Evolutionary conservation across 371 early-diverging fungal species (phyloP).

Genomic region (Lichtheimia ornata): DNA sequence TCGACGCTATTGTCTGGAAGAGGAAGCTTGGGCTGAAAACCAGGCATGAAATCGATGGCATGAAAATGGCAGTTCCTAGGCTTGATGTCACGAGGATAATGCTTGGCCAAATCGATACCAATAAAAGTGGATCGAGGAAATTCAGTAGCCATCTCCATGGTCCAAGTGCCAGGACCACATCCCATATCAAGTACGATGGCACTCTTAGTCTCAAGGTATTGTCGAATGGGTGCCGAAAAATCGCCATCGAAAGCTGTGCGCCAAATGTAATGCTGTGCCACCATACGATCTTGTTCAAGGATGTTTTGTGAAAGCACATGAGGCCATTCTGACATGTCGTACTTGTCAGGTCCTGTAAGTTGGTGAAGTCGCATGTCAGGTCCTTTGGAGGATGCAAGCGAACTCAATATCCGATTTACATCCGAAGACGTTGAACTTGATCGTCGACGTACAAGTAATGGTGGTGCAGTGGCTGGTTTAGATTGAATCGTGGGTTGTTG

Average conservation of each 20-base stretch:
- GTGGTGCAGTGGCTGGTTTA: constrained; percentile 3
- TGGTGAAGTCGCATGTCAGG: background rate
- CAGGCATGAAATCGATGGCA: constrained; percentile 24
- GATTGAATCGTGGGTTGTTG: background rate
- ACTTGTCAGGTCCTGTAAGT: constrained; percentile 9
- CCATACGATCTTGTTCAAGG: constrained; percentile 47
- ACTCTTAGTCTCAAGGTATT: constrained; percentile 32
- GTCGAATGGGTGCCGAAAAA: constrained; percentile 33
- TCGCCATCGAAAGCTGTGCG: constrained; percentile 48
- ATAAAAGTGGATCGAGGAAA: constrained; percentile 45
- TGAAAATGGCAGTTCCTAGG: constrained; percentile 50
- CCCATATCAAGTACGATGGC: constrained; percentile 46
- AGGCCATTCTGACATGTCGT: constrained; percentile 26
- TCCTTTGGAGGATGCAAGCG: background rate
- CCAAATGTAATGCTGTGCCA: constrained; percentile 49
- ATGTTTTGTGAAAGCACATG: constrained; percentile 33
- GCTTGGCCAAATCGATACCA: constrained; percentile 33
- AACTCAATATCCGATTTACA: background rate
- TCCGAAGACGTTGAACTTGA: background rate
- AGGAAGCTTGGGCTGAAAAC: constrained; percentile 18
- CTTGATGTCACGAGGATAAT: constrained; percentile 43
- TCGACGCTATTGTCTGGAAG: constrained; percentile 53
- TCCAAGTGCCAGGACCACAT: constrained; percentile 51
- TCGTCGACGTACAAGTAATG: constrained; percentile 2
- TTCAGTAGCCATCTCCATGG: constrained; percentile 47